Conservation (phyloP, 2,329 filamentous ascomycete genomes). For the Emmonsiellopsis sp. region DNA sequence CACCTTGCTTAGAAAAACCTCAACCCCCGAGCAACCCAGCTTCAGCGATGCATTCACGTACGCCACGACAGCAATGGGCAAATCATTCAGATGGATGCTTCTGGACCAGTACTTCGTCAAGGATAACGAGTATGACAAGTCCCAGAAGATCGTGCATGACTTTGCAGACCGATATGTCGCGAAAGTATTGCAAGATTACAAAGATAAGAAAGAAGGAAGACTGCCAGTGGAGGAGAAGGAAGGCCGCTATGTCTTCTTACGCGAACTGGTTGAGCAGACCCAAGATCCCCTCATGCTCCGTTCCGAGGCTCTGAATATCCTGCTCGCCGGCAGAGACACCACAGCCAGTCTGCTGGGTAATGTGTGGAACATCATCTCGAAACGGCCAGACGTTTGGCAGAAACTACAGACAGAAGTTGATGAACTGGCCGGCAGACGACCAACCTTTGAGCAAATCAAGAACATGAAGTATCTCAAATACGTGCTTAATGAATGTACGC, state of each 20-base stretch:
- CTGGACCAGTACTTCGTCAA: conserved; percentile 6
- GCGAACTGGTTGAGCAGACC: conserved; percentile 46
- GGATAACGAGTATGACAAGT: conserved; percentile 19
- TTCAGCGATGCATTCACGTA: conserved; percentile 32
- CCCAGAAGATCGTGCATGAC: conserved; percentile 17
- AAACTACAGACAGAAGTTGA: conserved; percentile 68
- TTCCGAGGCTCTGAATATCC: conserved; percentile 54
- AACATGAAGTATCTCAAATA: conserved; percentile 71
- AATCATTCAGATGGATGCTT: conserved; percentile 20
- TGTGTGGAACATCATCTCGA: conserved; percentile 70
- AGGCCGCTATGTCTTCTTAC: conserved; percentile 48
- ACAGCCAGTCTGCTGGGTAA: conserved; percentile 75
- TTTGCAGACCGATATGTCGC: conserved; percentile 19
- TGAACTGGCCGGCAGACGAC: conserved; percentile 50
- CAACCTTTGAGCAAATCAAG: conserved; percentile 75
- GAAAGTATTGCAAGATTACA: conserved; percentile 17
- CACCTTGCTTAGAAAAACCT: conserved; percentile 24
- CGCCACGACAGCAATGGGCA: conserved; percentile 24
- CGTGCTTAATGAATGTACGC: conserved; percentile 58
- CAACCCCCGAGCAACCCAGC: conserved; percentile 6
- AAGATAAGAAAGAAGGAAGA: conserved; percentile 15
- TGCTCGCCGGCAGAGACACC: conserved; percentile 76
- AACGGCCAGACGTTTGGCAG: conserved; percentile 56
- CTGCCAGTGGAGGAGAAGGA: conserved; percentile 15
- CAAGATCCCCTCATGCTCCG: conserved; percentile 38